Conservation (phyloP, 2,329 filamentous ascomycete species). For the Arthrobotrys musiformis region DNA sequence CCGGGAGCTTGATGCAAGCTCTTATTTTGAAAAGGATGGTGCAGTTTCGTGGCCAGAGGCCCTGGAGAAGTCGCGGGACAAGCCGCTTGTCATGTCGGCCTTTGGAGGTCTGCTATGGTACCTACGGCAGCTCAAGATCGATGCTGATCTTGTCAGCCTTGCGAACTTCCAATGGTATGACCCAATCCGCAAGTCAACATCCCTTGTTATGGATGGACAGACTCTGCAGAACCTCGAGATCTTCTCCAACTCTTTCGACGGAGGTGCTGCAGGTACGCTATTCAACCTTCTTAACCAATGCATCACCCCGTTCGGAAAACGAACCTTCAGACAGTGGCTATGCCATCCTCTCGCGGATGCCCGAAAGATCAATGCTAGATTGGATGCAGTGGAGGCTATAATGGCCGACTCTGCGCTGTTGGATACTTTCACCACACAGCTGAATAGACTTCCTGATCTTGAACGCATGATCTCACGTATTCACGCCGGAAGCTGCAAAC, state of each 20-base stretch:
- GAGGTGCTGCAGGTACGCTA: constrained; percentile 83
- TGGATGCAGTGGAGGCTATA: constrained; percentile 92
- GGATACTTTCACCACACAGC: constrained; percentile 86
- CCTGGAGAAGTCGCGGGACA: constrained; percentile 77
- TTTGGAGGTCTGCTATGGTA: constrained; percentile 91
- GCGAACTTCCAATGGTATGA: constrained; percentile 92
- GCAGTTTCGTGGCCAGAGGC: constrained; percentile 75
- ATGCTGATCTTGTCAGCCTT: constrained; percentile 85
- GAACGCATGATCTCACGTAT: constrained; percentile 94
- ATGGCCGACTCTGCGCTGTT: constrained; percentile 83
- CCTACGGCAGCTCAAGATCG: constrained; percentile 84
- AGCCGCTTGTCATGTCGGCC: constrained; percentile 87
- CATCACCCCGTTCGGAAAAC: constrained; percentile 95
- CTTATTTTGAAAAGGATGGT: constrained; percentile 79
- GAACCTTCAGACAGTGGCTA: constrained; percentile 95
- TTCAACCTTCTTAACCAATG: constrained; percentile 93
- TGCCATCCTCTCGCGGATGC: constrained; percentile 93
- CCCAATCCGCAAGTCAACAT: constrained; percentile 89
- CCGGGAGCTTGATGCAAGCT: constrained; percentile 80
- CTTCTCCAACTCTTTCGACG: constrained; percentile 92
- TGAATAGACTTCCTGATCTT: constrained; percentile 91
- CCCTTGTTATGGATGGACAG: constrained; percentile 91
- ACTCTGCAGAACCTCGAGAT: constrained; percentile 94
- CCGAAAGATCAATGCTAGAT: constrained; percentile 85
- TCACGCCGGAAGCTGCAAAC: constrained; percentile 87